These are phyloP conservation scores for Caryocar brasiliense DNA, from an alignment of 441 rosid species.

Conservation along the genomic window DNA sequence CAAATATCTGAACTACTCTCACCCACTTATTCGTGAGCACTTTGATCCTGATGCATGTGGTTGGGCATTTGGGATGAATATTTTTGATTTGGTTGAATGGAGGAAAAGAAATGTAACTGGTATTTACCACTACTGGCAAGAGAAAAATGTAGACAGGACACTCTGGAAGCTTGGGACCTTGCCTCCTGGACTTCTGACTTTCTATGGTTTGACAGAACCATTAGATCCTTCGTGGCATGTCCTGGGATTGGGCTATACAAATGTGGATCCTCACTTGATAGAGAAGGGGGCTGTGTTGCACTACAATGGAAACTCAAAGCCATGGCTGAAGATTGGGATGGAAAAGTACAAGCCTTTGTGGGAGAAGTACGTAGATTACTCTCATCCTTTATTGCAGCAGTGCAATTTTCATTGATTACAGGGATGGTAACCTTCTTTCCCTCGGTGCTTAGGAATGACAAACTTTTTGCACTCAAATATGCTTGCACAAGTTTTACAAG, in stretches of 20 bases:
- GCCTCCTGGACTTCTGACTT: constrained; percentile 86
- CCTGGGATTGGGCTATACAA: constrained; percentile 83
- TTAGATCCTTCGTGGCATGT: constrained; percentile 76
- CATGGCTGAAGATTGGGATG: constrained; percentile 92
- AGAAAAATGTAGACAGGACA: constrained; percentile 71
- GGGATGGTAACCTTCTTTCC: constrained; percentile 4
- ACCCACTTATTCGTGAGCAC: constrained; percentile 61
- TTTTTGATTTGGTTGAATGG: constrained; percentile 90
- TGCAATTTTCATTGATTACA: constrained; percentile 68
- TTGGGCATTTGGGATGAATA: constrained; percentile 96
- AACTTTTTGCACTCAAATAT: constrained; percentile 15
- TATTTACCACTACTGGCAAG: constrained; percentile 91
- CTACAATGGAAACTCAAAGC: constrained; percentile 89
- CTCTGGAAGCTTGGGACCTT: constrained; percentile 94
- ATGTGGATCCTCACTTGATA: constrained; percentile 63
- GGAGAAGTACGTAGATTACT: constrained; percentile 79
- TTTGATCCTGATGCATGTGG: constrained; percentile 96
- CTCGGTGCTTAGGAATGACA: constrained; percentile 4
- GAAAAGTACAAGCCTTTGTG: constrained; percentile 87
- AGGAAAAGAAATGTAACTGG: constrained; percentile 77
- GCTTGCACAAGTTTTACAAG: constrained; percentile 28
- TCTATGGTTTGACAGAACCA: constrained; percentile 78
- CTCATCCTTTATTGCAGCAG: constrained; percentile 59
- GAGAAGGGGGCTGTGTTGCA: constrained; percentile 87
- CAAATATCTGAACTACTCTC: constrained; percentile 42